Evolutionary conservation across 1,284 basidiomycete genomes (phyloP).

Genomic region (Schizopora paradoxa): DNA sequence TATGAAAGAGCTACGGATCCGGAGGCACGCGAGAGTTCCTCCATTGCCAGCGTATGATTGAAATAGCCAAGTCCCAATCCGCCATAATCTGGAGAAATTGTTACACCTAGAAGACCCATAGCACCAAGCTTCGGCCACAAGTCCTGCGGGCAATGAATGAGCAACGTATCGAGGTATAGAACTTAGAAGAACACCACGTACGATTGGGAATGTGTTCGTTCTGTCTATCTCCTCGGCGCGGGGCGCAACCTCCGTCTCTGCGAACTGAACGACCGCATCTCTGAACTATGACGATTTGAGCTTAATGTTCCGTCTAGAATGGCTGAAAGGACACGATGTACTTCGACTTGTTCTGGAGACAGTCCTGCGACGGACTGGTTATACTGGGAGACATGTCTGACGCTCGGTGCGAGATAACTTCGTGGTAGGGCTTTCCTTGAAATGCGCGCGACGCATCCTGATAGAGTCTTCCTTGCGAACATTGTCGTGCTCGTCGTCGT

Average conservation of each 20-base stretch:
- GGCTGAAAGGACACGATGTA: slow-evolving; percentile 30
- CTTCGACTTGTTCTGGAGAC: slow-evolving; percentile 79
- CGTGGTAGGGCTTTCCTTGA: slow-evolving; percentile 28
- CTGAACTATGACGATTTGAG: slow-evolving; percentile 53
- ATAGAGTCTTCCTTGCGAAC: too few species aligned
- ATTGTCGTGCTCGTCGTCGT: too few species aligned
- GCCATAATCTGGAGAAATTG: slow-evolving; percentile 73
- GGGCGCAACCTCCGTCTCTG: slow-evolving; percentile 75
- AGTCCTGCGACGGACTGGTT: slow-evolving; percentile 77
- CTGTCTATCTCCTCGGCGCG: slow-evolving; percentile 80
- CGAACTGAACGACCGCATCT: slow-evolving; percentile 72
- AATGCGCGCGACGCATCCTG: slow-evolving; percentile 5
- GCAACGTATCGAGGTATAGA: background rate
- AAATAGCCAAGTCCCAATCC: slow-evolving; percentile 82
- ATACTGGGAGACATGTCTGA: slow-evolving; percentile 56
- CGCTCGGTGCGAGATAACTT: slow-evolving; percentile 13
- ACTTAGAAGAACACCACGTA: slow-evolving; percentile 31
- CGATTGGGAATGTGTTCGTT: slow-evolving; percentile 72
- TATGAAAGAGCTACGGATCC: slow-evolving; percentile 91
- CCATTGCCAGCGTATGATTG: slow-evolving; percentile 89
- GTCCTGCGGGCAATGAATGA: slow-evolving; percentile 45
- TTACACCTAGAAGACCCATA: slow-evolving; percentile 84
- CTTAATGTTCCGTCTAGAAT: background rate
- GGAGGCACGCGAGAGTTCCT: slow-evolving; percentile 84
- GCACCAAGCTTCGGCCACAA: slow-evolving; percentile 85